Conservation (phyloP, 2,329 filamentous ascomycete species). For the Chrysosporium queenslandicum region DNA sequence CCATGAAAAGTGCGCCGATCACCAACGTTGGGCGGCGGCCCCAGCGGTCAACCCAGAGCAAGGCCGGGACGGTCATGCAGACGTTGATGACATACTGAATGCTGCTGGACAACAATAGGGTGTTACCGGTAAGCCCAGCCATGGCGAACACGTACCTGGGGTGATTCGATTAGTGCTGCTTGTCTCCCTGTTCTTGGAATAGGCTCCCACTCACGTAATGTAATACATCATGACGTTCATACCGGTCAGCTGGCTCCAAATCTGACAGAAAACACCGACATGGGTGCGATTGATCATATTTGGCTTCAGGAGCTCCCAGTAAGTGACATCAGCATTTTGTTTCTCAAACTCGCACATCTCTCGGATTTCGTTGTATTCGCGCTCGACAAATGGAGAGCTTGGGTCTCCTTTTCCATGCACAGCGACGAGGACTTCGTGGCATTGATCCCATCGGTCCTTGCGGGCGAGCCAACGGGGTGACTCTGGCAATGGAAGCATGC, state of each 20-base stretch:
- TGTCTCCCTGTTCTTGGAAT: not conserved
- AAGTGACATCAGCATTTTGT: constrained; percentile 57
- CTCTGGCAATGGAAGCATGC: constrained; percentile 46
- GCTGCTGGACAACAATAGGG: constrained; percentile 54
- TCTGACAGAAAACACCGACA: constrained; percentile 62
- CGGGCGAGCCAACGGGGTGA: constrained; percentile 55
- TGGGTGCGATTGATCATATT: constrained; percentile 64
- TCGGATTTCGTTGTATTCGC: constrained; percentile 62
- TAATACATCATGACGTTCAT: constrained; percentile 73
- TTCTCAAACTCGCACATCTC: constrained; percentile 65
- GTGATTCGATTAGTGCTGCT: constrained; percentile 6
- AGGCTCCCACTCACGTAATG: constrained; percentile 37
- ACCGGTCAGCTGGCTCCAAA: constrained; percentile 66
- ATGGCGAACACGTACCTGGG: constrained; percentile 57
- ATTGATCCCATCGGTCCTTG: constrained; percentile 50
- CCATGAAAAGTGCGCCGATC: constrained; percentile 56
- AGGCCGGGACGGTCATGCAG: constrained; percentile 63
- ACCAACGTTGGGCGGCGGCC: constrained; percentile 61
- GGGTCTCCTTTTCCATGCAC: constrained; percentile 57
- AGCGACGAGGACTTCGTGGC: constrained; percentile 40
- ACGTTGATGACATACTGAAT: constrained; percentile 76
- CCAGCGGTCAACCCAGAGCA: constrained; percentile 65
- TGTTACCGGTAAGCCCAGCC: constrained; percentile 53
- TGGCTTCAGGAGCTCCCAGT: constrained; percentile 61
- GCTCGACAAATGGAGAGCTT: constrained; percentile 54